Conservation (phyloP, 116 monocot genomes). For the Phalaenopsis hybrid region DNA sequence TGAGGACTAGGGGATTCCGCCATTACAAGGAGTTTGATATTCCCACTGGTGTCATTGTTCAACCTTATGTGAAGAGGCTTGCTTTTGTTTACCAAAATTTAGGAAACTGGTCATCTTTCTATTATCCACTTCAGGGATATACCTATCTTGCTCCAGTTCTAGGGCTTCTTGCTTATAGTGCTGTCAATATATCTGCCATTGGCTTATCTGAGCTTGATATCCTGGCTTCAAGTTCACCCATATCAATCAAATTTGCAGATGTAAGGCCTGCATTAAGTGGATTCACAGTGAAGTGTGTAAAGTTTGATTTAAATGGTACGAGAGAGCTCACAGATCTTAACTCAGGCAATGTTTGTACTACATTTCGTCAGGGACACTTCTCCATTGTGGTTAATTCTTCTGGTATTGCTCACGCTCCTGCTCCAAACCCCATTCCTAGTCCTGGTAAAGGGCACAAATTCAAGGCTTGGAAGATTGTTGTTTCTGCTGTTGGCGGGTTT, state of each 20-base stretch:
- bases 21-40: constrained; percentile 59
- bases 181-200: constrained; percentile 43
- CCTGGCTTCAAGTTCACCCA: constrained; percentile 34
- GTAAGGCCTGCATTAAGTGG: constrained; percentile 19
- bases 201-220: constrained; percentile 49
- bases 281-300: constrained; percentile 39
- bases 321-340: constrained; percentile 36
- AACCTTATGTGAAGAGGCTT: constrained; percentile 55
- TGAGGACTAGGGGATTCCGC: constrained; percentile 41
- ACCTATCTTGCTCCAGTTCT: constrained; percentile 61
- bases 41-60: constrained; percentile 45
- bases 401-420: constrained; percentile 28
- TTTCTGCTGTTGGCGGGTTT: constrained; percentile 38
- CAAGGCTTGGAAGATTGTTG: constrained; percentile 61
- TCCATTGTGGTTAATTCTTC: constrained; percentile 65
- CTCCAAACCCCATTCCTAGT: background rate
- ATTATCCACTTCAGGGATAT: constrained; percentile 65
- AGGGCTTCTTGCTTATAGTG: constrained; percentile 75
- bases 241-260: constrained; percentile 44
- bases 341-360: constrained; percentile 45
- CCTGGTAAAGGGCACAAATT: constrained; percentile 19
- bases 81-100: constrained; percentile 87
- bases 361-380: constrained; percentile 64
- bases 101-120: constrained; percentile 63
- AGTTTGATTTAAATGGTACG: constrained; percentile 58